These are phyloP conservation scores for Boletus rex-veris DNA, from an alignment of 768 basidiomycete species.

Conservation along the genomic window DNA sequence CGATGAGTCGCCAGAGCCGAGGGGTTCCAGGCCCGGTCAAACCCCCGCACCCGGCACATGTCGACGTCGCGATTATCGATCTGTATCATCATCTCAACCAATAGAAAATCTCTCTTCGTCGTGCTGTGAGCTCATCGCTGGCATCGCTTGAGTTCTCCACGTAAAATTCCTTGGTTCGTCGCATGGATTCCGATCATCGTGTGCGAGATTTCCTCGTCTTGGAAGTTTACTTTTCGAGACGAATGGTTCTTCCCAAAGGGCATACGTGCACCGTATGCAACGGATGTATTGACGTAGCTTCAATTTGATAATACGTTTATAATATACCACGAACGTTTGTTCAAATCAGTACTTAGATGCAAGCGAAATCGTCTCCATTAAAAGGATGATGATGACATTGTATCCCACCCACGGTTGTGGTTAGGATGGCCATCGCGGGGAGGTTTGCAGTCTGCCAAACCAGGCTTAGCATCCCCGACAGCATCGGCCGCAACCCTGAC, in stretches of 20 bases:
- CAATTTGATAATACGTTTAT: constrained; percentile 4
- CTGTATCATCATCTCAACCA: constrained; percentile 9
- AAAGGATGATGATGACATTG: not conserved
- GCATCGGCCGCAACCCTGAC: constrained; percentile 18
- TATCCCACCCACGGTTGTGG: not conserved
- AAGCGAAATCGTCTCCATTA: constrained; percentile 2
- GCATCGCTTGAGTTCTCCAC: constrained; percentile 20
- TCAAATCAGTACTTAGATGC: not conserved
- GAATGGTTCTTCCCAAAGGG: constrained; percentile 16
- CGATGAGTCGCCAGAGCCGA: constrained; percentile 13
- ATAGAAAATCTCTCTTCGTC: constrained; percentile 12
- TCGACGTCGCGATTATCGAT: constrained; percentile 19
- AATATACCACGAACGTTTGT: constrained; percentile 7
- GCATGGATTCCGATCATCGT: constrained; percentile 12
- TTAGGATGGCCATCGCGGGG: not conserved
- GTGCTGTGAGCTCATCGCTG: constrained; percentile 2
- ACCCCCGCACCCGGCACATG: not conserved
- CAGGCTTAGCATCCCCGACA: constrained; percentile 9
- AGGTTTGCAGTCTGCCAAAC: constrained; percentile 4
- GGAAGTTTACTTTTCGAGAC: constrained; percentile 8
- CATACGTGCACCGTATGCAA: constrained; percentile 9
- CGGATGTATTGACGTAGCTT: constrained; percentile 12
- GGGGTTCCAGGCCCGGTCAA: constrained; percentile 13
- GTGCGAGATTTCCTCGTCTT: constrained; percentile 6
- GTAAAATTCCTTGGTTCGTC: constrained; percentile 12